Percentiles rank a stretch among this genome's conserved stretches.
phyloP scores from a whole-genome alignment of 345 rosid genomes.

The Salix viminalis region DNA sequence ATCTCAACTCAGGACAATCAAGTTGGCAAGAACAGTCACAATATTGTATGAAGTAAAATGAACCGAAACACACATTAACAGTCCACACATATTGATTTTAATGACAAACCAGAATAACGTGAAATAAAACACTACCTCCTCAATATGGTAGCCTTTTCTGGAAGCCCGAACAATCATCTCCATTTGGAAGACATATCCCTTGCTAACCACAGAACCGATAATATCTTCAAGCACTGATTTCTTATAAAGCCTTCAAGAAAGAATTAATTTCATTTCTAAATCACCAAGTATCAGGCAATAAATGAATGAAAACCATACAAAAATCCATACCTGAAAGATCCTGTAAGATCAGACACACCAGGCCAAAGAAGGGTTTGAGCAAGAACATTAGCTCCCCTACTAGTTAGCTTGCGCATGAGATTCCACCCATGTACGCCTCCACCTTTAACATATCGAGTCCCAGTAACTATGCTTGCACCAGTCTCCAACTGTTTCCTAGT shows the following conservation, averaged over 20 bases:
- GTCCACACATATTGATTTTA: background rate
- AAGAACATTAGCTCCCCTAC: conserved; percentile 96
- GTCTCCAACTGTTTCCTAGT: conserved; percentile 84
- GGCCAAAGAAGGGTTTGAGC: conserved; percentile 97
- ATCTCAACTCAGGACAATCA: background rate
- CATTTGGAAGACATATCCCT: conserved; percentile 97
- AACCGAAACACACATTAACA: no score
- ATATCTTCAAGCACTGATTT: conserved; percentile 81
- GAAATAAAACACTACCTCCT: conserved; percentile 55
- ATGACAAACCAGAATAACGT: conserved; percentile 6
- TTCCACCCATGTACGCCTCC: conserved; percentile 99
- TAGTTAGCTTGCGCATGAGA: conserved; percentile 93
- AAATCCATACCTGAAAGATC: conserved; percentile 71
- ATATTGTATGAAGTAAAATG: background rate
- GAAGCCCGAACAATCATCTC: conserved; percentile 98
- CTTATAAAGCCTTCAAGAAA: conserved; percentile 58
- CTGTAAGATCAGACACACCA: conserved; percentile 93
- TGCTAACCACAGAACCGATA: conserved; percentile 77
- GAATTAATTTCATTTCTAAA: conserved; percentile 14
- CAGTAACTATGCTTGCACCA: conserved; percentile 86
- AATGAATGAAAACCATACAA: background rate
- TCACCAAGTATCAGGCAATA: background rate
- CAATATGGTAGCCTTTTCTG: conserved; percentile 80
- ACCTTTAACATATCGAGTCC: conserved; percentile 81
- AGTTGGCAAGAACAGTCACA: background rate